These are phyloP conservation scores for Epichloe bromicola DNA, from an alignment of 2,329 filamentous ascomycete genomes.

Conservation along the genomic window DNA sequence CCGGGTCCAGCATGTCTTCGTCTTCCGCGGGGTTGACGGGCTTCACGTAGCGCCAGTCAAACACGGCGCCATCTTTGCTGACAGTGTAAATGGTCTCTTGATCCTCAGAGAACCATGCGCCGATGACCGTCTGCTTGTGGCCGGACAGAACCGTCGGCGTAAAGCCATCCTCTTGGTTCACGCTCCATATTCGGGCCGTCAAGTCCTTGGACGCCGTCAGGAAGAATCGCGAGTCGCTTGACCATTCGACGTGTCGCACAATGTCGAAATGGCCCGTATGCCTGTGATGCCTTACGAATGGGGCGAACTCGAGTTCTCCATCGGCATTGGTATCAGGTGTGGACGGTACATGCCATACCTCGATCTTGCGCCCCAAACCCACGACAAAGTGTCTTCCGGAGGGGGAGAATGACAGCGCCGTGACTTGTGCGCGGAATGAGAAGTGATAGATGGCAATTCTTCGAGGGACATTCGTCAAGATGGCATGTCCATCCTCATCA, in stretches of 20 bases:
- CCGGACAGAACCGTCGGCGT: conserved; percentile 80
- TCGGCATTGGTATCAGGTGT: conserved; percentile 68
- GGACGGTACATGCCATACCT: conserved; percentile 92
- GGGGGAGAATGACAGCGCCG: conserved; percentile 79
- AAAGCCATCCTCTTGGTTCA: conserved; percentile 77
- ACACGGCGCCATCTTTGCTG: conserved; percentile 93
- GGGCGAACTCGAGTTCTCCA: conserved; percentile 85
- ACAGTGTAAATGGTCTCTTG: conserved; percentile 95
- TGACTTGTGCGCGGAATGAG: conserved; percentile 76
- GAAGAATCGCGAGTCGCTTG: conserved; percentile 89
- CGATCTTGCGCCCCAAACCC: conserved; percentile 71
- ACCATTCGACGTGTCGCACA: conserved; percentile 85
- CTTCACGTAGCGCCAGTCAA: conserved; percentile 77
- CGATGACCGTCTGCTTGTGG: conserved; percentile 78
- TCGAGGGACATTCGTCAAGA: conserved; percentile 79
- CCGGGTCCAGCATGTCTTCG: conserved; percentile 46
- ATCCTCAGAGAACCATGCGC: conserved; percentile 92
- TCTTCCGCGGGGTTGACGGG: conserved; percentile 43
- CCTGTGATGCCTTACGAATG: conserved; percentile 78
- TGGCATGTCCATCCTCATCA: conserved; percentile 87
- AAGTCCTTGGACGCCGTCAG: conserved; percentile 84
- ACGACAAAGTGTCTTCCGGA: conserved; percentile 86
- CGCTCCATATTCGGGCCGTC: conserved; percentile 88
- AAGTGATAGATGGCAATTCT: conserved; percentile 87
- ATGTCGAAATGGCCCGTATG: conserved; percentile 83